Conservation (phyloP, 1,139 yeast genomes). For the Nadsonia starkeyi-henricii region DNA sequence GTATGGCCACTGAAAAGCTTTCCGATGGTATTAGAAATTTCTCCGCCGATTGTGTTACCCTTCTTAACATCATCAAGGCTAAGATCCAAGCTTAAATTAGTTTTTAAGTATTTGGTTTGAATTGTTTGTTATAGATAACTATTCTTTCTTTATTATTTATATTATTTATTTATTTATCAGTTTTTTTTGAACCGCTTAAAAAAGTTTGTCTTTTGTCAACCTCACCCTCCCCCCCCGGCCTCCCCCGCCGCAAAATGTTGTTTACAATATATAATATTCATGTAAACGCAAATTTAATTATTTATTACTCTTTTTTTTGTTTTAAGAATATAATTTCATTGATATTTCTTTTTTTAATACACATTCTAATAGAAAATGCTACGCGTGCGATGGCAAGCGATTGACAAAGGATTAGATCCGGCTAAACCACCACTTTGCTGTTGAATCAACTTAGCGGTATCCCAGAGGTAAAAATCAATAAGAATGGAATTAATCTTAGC, state of each 20-base stretch:
- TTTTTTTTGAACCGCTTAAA: no score
- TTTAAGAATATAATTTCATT: background rate
- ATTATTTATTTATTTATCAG: no score
- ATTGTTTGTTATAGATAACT: no score
- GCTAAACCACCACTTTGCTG: constrained; percentile 3
- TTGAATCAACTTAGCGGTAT: constrained; percentile 29
- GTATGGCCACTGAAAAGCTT: constrained; percentile 97
- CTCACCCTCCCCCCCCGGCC: no score
- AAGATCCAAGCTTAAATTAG: constrained; percentile 30
- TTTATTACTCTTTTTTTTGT: background rate
- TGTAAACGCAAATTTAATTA: background rate
- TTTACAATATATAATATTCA: no score
- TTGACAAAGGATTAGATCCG: constrained; percentile 13
- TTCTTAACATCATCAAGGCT: constrained; percentile 63
- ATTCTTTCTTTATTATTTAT: no score
- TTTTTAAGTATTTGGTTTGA: no score
- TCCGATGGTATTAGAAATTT: constrained; percentile 96
- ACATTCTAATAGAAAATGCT: constrained; percentile 22
- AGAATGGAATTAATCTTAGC: constrained; percentile 23
- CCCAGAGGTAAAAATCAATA: constrained; percentile 32
- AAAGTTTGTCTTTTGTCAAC: no score
- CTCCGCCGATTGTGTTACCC: constrained; percentile 85
- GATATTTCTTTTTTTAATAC: constrained; percentile 3
- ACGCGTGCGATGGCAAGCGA: constrained; percentile 28
- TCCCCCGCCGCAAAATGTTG: no score